A percentile compares a stretch with the other conserved stretches of the same genome.
Evolutionary conservation across 208 protist genomes (phyloP).

Genomic region (Crithidia thermophila): DNA sequence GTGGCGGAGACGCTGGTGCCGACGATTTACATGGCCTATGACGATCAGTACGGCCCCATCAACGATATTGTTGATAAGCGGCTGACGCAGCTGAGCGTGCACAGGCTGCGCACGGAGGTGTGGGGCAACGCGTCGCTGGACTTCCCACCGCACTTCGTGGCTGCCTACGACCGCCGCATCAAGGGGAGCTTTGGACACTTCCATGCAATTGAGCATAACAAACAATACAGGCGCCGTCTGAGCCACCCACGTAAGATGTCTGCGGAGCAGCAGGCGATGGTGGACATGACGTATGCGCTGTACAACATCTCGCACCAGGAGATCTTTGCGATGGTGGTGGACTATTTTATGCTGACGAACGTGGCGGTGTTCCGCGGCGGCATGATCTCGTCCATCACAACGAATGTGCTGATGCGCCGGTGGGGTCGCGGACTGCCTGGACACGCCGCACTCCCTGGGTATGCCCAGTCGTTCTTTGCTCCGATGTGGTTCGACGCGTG

Average conservation of each 20-base stretch:
- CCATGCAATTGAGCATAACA: no score
- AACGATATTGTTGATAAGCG: neutral
- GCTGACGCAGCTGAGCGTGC: neutral
- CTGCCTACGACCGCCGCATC: no score
- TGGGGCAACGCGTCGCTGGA: no score
- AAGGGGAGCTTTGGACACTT: no score
- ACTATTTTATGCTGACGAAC: conserved; percentile 11
- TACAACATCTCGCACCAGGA: neutral
- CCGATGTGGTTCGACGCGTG: no score
- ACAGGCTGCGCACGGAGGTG: no score
- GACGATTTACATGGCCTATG: conserved; percentile 5
- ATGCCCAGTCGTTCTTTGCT: neutral
- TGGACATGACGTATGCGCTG: neutral
- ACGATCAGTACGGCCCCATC: neutral
- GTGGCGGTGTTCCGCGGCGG: conserved; percentile 1
- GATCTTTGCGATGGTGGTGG: conserved; percentile 1
- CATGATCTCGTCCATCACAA: conserved; percentile 1
- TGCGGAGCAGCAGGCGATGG: neutral
- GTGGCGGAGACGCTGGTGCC: neutral
- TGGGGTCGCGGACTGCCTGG: conserved; percentile 9
- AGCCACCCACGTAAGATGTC: no score
- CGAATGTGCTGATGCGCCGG: conserved; percentile 7
- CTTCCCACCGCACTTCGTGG: no score
- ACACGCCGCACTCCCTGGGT: neutral
- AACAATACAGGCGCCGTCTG: no score